Conservation (phyloP, 2,329 filamentous ascomycete genomes). For the Periconia sp. region DNA sequence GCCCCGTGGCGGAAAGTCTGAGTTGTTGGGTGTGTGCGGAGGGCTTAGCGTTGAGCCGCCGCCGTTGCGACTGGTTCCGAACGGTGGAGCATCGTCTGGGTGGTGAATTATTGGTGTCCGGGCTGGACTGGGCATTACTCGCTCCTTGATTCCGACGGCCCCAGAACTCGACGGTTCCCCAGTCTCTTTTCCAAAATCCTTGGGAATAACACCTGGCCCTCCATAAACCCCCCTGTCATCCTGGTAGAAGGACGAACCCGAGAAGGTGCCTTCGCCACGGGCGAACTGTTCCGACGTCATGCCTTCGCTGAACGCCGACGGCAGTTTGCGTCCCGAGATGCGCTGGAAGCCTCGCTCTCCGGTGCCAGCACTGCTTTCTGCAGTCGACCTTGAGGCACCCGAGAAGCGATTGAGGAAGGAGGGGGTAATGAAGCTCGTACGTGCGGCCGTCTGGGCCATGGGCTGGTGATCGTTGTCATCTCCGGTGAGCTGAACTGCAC, state of each 20-base stretch:
- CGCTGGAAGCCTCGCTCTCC: constrained; percentile 54
- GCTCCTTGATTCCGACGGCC: constrained; percentile 29
- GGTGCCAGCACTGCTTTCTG: constrained; percentile 43
- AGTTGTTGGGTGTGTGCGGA: constrained; percentile 45
- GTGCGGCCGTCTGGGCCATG: constrained; percentile 43
- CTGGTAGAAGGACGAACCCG: constrained; percentile 52
- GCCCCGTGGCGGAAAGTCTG: constrained; percentile 30
- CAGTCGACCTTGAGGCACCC: constrained; percentile 44
- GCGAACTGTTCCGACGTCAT: constrained; percentile 50
- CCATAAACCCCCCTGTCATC: constrained; percentile 53
- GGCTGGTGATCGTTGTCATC: constrained; percentile 39
- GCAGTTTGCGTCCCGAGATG: constrained; percentile 56
- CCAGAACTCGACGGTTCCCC: constrained; percentile 27
- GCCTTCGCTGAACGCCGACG: constrained; percentile 56
- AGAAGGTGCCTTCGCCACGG: constrained; percentile 34
- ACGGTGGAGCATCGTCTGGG: constrained; percentile 35
- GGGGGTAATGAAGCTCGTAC: constrained; percentile 48
- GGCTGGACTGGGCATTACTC: constrained; percentile 62
- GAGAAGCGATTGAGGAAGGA: constrained; percentile 47
- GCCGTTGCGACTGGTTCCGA: constrained; percentile 24
- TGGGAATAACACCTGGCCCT: constrained; percentile 35
- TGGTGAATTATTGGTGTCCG: constrained; percentile 66
- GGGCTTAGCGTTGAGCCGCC: constrained; percentile 37
- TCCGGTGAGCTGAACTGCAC: constrained; percentile 37
- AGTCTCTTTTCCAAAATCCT: constrained; percentile 33